Evolutionary conservation across 2,329 filamentous ascomycete genomes (phyloP).

Genomic region (Trichoderma aggressivum): DNA sequence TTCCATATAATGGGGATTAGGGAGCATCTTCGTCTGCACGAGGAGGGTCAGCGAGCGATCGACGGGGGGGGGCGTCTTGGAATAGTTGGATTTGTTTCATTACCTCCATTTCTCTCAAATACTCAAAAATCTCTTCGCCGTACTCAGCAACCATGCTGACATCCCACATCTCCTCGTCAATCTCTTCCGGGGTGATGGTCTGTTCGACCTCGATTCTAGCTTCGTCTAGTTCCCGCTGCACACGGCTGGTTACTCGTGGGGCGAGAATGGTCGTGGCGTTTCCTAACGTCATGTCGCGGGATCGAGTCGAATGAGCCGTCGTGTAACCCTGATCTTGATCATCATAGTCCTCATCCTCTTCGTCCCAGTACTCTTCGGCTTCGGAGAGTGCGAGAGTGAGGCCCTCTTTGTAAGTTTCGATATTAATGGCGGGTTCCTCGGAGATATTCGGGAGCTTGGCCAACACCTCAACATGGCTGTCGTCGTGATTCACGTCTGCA

Average conservation of each 20-base stretch:
- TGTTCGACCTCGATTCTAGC: conserved; percentile 66
- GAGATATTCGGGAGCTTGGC: conserved; percentile 32
- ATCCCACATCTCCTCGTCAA: conserved; percentile 87
- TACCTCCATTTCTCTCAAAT: conserved; percentile 88
- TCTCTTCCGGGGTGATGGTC: conserved; percentile 65
- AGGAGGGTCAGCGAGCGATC: not conserved
- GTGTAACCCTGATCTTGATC: conserved; percentile 65
- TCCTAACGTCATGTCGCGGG: conserved; percentile 59
- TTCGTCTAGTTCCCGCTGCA: conserved; percentile 67
- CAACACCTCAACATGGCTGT: conserved; percentile 25
- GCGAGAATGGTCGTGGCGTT: conserved; percentile 60
- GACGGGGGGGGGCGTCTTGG: not conserved
- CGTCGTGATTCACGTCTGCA: conserved; percentile 26
- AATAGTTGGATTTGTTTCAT: conserved; percentile 24
- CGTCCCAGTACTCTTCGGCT: conserved; percentile 72
- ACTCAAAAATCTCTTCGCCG: conserved; percentile 89
- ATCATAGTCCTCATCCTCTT: conserved; percentile 67
- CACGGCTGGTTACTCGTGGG: conserved; percentile 66
- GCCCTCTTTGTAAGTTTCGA: conserved; percentile 26
- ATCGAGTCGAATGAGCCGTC: conserved; percentile 71
- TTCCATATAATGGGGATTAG: conserved; percentile 94
- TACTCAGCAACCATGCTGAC: conserved; percentile 98
- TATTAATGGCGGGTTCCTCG: conserved; percentile 29
- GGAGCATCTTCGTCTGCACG: conserved; percentile 69
- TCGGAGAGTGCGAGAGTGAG: conserved; percentile 34